phyloP scores from a whole-genome alignment of 2,329 filamentous ascomycete species.

The Colletotrichum sp. region DNA sequence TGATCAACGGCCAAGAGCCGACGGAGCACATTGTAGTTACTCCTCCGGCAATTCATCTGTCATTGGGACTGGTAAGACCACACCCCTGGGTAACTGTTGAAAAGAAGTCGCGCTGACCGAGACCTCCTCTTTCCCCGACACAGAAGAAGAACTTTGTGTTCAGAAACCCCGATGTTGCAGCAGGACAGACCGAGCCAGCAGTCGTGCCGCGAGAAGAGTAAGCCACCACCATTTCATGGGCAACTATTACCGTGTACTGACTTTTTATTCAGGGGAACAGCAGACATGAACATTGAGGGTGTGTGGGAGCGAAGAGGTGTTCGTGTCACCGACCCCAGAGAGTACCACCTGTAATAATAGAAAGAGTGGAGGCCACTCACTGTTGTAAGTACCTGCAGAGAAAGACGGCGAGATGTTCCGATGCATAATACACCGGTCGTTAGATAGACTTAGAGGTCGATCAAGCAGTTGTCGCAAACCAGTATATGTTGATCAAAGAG shows the following conservation, averaged over 20 bases:
- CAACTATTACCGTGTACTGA: not conserved
- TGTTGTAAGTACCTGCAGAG: not conserved
- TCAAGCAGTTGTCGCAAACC: not conserved
- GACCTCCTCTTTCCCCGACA: not conserved
- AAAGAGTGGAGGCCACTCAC: not conserved
- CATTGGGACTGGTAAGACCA: not conserved
- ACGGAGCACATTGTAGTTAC: not conserved
- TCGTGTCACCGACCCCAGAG: not conserved
- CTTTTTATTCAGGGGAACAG: not conserved
- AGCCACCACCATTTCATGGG: rapidly evolving
- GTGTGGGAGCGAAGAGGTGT: constrained; percentile 1
- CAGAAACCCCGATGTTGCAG: not conserved
- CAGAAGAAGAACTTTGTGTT: constrained; percentile 1
- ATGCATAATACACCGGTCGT: rapidly evolving
- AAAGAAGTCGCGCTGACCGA: not conserved
- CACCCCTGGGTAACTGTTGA: rapidly evolving
- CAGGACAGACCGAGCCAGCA: not conserved
- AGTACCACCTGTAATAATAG: not conserved
- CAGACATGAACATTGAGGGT: constrained; percentile 2
- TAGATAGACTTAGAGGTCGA: not conserved
- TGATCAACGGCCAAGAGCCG: constrained; percentile 36
- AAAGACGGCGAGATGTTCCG: not conserved
- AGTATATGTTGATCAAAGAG: not conserved
- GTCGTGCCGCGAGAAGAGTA: not conserved
- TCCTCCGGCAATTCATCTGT: constrained; percentile 1